Percentiles rank a stretch among this genome's conserved stretches.
These are phyloP conservation scores for Suillus subaureus DNA, from an alignment of 768 basidiomycete genomes.

Conservation along the genomic window DNA sequence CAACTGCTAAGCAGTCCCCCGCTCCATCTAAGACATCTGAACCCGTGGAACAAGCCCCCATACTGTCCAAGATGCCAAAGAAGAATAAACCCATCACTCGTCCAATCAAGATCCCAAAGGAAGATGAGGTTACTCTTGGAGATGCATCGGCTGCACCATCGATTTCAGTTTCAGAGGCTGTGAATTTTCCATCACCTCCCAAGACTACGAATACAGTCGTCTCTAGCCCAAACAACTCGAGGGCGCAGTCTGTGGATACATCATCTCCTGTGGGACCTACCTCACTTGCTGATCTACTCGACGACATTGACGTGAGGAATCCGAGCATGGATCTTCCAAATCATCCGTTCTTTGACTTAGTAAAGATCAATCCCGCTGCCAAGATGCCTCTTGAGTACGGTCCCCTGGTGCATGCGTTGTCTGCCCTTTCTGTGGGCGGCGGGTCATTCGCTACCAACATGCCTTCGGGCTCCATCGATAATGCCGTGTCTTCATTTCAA, in stretches of 20 bases:
- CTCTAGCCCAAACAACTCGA: slow-evolving; percentile 57
- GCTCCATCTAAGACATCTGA: slow-evolving; percentile 30
- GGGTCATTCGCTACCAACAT: slow-evolving; percentile 79
- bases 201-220: slow-evolving; percentile 37
- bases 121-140: slow-evolving; percentile 49
- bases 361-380: slow-evolving; percentile 71
- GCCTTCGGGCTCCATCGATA: slow-evolving; percentile 88
- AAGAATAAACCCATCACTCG: slow-evolving; percentile 72
- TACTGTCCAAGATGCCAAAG: slow-evolving; percentile 83
- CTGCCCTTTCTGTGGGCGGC: slow-evolving; percentile 83
- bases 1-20: slow-evolving; percentile 22
- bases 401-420: slow-evolving; percentile 82
- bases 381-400: slow-evolving; percentile 85
- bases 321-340: slow-evolving; percentile 66
- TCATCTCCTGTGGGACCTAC: slow-evolving; percentile 45
- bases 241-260: slow-evolving; percentile 62
- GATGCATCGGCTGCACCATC: slow-evolving; percentile 47
- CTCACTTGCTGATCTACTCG: slow-evolving; percentile 64
- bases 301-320: slow-evolving; percentile 63
- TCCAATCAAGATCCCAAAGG: slow-evolving; percentile 59
- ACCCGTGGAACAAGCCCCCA: slow-evolving; percentile 61
- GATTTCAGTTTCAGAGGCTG: slow-evolving; percentile 50
- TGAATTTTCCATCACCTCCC: slow-evolving; percentile 36
- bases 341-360: slow-evolving; percentile 75
- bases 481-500: slow-evolving; percentile 88